Evolutionary conservation across 176 grass and related monocot species (phyloP), one percentile per base, ranked within the genome.

Genomic region (Elymus sibiricus): DNA sequence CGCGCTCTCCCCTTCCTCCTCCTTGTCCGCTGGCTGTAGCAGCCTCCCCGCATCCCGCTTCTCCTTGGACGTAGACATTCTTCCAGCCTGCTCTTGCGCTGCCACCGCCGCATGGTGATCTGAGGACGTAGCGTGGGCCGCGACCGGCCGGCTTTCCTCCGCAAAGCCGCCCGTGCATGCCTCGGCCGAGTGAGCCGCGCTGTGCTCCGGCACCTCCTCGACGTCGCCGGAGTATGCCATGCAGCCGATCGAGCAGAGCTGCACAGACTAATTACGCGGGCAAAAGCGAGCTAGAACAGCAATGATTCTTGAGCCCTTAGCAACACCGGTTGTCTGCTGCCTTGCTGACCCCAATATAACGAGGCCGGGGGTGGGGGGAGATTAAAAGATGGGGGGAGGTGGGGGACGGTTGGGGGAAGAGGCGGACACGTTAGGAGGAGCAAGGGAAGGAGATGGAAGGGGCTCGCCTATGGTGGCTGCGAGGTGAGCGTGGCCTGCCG

Each of bases 401-500:
- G 60, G 82, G 69, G 17, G 72, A 78, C 83, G 83, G 88, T 82
- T 87, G 89, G 89, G 77, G 70, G 24, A 53, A 75, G 70, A 87
- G 39, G 82, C 16, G 85, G 85, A 88, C 85, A 88, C 85, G 89
- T 91, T 84, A 80, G 11, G 84, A 58, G 72, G 79, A 72, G 40
- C 21, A 74, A 14, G 32, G 38, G 26, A 34, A 43, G 80, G 46
- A 62, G 87, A 58, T 40, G 21, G 19, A 0, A 42, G 16, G 34
- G 19, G 27, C 7, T 32, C 73, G 53, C 67, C 74, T 90, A 91
- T 85, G 89, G 89, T 88, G 82, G 76, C 68, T n/a, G 82, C 70
- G 85, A 80, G 31, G 70, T 86, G 82, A 91, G 90, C 90, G 90
- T 91, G 86, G 86, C 86, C 77, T 80, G 81, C 68, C 15, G 55